Evolutionary conservation across 148 eudicot genomes (phyloP).

Genomic region (Beta vulgaris): DNA sequence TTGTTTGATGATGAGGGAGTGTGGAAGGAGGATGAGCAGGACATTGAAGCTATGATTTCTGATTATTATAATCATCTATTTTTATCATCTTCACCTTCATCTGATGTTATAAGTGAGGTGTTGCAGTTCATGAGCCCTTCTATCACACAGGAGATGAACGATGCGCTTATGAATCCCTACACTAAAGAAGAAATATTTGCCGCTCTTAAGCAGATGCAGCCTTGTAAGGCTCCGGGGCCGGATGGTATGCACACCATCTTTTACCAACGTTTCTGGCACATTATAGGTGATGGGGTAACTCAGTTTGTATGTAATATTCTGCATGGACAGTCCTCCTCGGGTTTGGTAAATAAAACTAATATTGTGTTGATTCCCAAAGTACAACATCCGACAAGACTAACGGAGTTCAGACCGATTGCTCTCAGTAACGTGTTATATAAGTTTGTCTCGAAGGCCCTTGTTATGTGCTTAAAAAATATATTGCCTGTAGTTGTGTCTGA

Average conservation of each 20-base stretch:
- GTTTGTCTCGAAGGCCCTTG: neutral
- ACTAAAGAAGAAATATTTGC: neutral
- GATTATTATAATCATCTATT: too few species aligned
- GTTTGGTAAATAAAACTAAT: neutral
- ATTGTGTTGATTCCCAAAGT: neutral
- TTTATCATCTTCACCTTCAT: neutral
- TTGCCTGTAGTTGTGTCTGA: neutral
- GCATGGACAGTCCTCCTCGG: neutral
- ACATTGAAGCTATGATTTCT: too few species aligned
- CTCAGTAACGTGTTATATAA: neutral
- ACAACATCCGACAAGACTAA: neutral
- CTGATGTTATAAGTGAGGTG: neutral
- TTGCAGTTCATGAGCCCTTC: too few species aligned
- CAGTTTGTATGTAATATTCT: neutral
- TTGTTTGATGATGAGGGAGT: neutral
- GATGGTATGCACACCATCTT: neutral
- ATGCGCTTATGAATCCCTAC: too few species aligned
- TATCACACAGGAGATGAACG: too few species aligned
- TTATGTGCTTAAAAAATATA: neutral
- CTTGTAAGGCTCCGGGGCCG: neutral
- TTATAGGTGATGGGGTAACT: neutral
- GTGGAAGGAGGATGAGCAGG: neutral
- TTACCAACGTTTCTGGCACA: neutral
- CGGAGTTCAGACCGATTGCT: neutral
- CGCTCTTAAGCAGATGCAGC: neutral